Evolutionary conservation across 2,329 filamentous ascomycete species (phyloP).

Genomic region (Ophiosphaerella herpotricha): DNA sequence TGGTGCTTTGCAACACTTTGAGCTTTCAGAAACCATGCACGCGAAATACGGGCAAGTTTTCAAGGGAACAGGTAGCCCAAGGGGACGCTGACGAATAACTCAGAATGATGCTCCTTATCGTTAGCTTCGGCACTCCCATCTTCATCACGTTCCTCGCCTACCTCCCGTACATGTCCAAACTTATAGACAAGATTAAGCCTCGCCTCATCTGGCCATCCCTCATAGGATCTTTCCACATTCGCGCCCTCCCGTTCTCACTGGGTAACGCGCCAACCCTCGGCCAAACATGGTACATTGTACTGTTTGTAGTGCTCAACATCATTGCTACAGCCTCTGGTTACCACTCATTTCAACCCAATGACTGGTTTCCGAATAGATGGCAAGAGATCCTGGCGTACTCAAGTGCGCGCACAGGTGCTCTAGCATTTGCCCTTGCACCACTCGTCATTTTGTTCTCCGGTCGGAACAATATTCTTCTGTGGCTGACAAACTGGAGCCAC

Average conservation of each 20-base stretch:
- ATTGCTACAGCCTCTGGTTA: slow-evolving; percentile 24
- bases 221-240: slow-evolving; percentile 19
- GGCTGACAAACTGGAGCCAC: slow-evolving; percentile 46
- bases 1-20: slow-evolving; percentile 10
- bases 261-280: slow-evolving; percentile 50
- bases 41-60: slow-evolving; percentile 17
- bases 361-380: slow-evolving; percentile 44
- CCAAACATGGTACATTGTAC: slow-evolving; percentile 52
- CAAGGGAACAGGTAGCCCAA: slow-evolving; percentile 11
- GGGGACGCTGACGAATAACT: slow-evolving; percentile 38
- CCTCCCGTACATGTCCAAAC: slow-evolving; percentile 13
- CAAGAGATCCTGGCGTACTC: slow-evolving; percentile 36
- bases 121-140: slow-evolving; percentile 24
- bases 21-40: slow-evolving; percentile 14
- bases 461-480: slow-evolving; percentile 48
- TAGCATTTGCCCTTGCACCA: slow-evolving; percentile 37
- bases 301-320: slow-evolving; percentile 25
- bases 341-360: slow-evolving; percentile 42
- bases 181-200: slow-evolving; percentile 18
- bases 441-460: slow-evolving; percentile 42
- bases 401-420: slow-evolving; percentile 32
- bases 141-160: slow-evolving; percentile 15
- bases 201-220: slow-evolving; percentile 19
- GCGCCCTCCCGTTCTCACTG: slow-evolving; percentile 15
- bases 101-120: slow-evolving; percentile 21